Evolutionary conservation across 1,139 yeast genomes (phyloP).

Genomic region (Yamadazyma pseudoaaseri): DNA sequence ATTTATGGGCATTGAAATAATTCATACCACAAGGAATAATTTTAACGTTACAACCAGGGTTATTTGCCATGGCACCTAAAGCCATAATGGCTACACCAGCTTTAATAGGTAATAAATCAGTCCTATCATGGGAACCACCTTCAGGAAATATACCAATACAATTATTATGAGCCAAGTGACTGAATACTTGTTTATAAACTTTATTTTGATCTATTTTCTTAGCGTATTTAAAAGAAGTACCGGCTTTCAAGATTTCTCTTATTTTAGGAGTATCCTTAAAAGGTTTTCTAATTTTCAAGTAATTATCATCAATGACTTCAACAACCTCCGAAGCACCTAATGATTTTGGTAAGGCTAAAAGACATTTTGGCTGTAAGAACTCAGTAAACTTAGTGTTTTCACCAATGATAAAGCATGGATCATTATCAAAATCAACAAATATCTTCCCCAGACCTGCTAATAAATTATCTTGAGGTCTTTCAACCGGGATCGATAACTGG

Average conservation of each 20-base stretch:
- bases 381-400: slow-evolving; percentile 63
- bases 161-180: slow-evolving; percentile 74
- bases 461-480: slow-evolving; percentile 85
- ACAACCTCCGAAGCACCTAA: slow-evolving; percentile 75
- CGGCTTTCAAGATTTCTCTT: slow-evolving; percentile 41
- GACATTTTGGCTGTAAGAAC: slow-evolving; percentile 66
- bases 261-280: slow-evolving; percentile 55
- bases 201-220: slow-evolving; percentile 79
- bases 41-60: slow-evolving; percentile 32
- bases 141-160: slow-evolving; percentile 97
- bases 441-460: slow-evolving; percentile 61
- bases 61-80: slow-evolving; percentile 33
- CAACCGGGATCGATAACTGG: slow-evolving; percentile 85
- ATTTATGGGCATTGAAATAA: slow-evolving; percentile 47
- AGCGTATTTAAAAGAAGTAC: slow-evolving; percentile 71
- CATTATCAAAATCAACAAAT: slow-evolving; percentile 43
- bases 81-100: slow-evolving; percentile 54
- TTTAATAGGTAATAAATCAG: slow-evolving; percentile 41
- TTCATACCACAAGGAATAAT: slow-evolving; percentile 49
- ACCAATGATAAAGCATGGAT: slow-evolving; percentile 57
- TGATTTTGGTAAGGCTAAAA: slow-evolving; percentile 75
- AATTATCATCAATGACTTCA: slow-evolving; percentile 72
- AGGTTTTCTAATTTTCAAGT: slow-evolving; percentile 67
- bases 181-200: slow-evolving; percentile 80
- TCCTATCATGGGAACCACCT: slow-evolving; percentile 55